Evolutionary conservation across 148 eudicot species (phyloP).

Genomic region (Fallopia convolvulus): DNA sequence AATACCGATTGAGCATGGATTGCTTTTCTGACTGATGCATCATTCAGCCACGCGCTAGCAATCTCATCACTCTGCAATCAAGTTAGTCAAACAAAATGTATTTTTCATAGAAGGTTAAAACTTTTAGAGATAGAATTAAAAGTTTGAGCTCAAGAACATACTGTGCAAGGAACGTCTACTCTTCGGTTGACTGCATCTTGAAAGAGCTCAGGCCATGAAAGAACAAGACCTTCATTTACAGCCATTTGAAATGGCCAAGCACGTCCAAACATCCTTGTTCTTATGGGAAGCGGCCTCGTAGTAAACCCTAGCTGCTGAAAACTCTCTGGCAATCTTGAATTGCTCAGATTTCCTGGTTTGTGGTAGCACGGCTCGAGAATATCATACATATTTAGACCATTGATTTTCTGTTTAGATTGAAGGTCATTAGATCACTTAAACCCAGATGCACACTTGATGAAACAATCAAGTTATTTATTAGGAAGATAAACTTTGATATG

Average conservation of each 20-base stretch:
- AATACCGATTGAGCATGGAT: slow-evolving; percentile 38
- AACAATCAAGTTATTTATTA: background rate
- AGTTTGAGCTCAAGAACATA: slow-evolving; percentile 13
- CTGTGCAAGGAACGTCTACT: slow-evolving; percentile 34
- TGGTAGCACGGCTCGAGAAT: slow-evolving; percentile 20
- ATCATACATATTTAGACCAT: slow-evolving; percentile 5
- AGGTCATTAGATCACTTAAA: background rate
- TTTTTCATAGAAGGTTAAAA: background rate
- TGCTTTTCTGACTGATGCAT: slow-evolving; percentile 31
- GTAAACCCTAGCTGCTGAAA: slow-evolving; percentile 31
- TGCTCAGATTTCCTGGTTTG: slow-evolving; percentile 3
- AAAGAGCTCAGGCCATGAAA: slow-evolving; percentile 35
- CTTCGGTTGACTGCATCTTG: slow-evolving; percentile 1
- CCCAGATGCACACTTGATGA: background rate
- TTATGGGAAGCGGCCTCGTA: slow-evolving; percentile 26
- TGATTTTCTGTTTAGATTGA: slow-evolving; percentile 19
- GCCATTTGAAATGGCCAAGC: slow-evolving; percentile 37
- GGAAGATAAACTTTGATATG: background rate
- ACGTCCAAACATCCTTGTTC: slow-evolving; percentile 36
- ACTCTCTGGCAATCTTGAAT: slow-evolving; percentile 1
- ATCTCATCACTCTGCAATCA: slow-evolving; percentile 21
- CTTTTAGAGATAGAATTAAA: background rate
- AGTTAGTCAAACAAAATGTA: background rate
- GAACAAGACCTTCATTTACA: slow-evolving; percentile 33
- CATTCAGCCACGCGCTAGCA: slow-evolving; percentile 32